Evolutionary conservation across 2,329 filamentous ascomycete genomes (phyloP).

Genomic region (Botrytis hyacinthi): DNA sequence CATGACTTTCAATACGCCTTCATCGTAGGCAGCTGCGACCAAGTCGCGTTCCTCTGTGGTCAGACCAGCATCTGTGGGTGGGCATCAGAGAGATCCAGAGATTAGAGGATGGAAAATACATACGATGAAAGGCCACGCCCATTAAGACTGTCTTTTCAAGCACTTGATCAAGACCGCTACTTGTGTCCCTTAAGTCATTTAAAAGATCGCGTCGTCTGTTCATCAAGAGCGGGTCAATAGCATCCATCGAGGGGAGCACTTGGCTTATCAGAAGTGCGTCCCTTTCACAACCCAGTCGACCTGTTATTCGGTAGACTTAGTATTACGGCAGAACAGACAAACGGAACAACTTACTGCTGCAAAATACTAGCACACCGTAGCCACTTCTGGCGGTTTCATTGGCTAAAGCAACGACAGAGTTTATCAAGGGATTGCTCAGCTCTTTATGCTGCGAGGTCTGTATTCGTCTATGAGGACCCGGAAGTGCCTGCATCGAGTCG

Average conservation of each 20-base stretch:
- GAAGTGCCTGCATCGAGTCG: conserved; percentile 39
- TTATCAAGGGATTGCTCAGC: conserved; percentile 62
- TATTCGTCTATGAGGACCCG: conserved; percentile 49
- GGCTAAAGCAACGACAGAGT: conserved; percentile 68
- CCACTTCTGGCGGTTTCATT: conserved; percentile 66
- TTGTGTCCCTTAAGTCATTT: conserved; percentile 62
- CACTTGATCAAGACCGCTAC: conserved; percentile 62
- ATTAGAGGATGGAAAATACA: conserved; percentile 35
- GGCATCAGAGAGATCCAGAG: neutral
- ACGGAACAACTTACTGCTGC: conserved; percentile 50
- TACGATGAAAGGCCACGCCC: conserved; percentile 74
- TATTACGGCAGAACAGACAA: neutral
- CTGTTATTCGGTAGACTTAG: neutral
- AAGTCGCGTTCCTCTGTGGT: conserved; percentile 74
- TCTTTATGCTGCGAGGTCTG: conserved; percentile 58
- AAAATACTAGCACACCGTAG: conserved; percentile 72
- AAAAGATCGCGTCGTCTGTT: conserved; percentile 63
- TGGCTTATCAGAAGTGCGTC: conserved; percentile 67
- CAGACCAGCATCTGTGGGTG: conserved; percentile 54
- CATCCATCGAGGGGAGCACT: conserved; percentile 53
- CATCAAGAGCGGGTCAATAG: conserved; percentile 47
- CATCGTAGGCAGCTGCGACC: conserved; percentile 68
- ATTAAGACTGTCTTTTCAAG: conserved; percentile 62
- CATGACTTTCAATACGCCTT: conserved; percentile 65
- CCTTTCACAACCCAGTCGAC: conserved; percentile 61